Conservation (phyloP, 441 rosid genomes). For the Populus hybrid region DNA sequence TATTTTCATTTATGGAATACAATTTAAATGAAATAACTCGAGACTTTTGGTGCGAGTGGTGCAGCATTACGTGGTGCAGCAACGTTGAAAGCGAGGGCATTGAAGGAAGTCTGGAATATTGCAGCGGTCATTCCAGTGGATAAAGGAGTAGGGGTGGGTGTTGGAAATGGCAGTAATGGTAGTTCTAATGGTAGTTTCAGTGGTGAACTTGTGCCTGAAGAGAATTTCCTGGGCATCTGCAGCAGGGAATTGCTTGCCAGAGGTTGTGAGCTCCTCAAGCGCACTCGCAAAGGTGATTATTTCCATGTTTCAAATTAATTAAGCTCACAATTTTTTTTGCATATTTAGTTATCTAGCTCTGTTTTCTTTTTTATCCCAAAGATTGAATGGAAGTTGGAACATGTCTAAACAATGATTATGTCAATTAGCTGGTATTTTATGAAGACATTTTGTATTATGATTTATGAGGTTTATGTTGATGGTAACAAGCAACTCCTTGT, state of each 20-base stretch:
- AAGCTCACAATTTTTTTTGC: not conserved
- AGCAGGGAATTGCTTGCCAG: too few species aligned
- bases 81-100: slow-evolving; percentile 76
- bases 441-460: too few species aligned
- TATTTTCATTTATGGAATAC: not conserved
- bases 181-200: slow-evolving; percentile 57
- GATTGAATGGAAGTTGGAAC: too few species aligned
- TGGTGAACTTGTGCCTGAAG: slow-evolving; percentile 64
- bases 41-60: not conserved
- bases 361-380: not conserved
- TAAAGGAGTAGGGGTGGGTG: slow-evolving; percentile 43
- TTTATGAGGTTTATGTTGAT: too few species aligned
- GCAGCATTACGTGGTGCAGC: slow-evolving; percentile 95
- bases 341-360: not conserved
- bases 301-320: not conserved
- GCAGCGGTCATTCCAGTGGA: slow-evolving; percentile 92
- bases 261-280: slow-evolving; percentile 90
- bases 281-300: slow-evolving; percentile 76
- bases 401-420: too few species aligned
- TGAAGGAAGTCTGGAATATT: slow-evolving; percentile 93
- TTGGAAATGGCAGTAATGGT: slow-evolving; percentile 48
- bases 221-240: slow-evolving; percentile 76
- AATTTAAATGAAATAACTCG: not conserved
- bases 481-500: not conserved
- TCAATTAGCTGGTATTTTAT: too few species aligned